phyloP scores from a whole-genome alignment of 2,329 filamentous ascomycete species.

The Ophiostoma perfectum region DNA sequence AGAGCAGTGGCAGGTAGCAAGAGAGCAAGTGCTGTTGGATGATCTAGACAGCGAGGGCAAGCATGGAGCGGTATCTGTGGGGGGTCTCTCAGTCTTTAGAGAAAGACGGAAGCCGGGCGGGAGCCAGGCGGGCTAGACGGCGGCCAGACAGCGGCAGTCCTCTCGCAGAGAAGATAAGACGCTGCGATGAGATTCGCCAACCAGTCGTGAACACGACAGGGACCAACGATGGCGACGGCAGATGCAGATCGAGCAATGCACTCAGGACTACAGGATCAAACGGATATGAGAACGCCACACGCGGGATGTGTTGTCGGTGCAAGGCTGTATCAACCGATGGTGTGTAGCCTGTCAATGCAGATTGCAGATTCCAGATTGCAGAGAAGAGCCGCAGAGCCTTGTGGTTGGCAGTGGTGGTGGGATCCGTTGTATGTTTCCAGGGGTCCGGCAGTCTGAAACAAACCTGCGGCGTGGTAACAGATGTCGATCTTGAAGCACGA shows the following conservation, averaged over 20 bases:
- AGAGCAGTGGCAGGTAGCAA: not conserved
- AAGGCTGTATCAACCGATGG: not conserved
- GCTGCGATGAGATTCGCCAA: slow-evolving; percentile 3
- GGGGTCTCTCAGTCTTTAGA: not conserved
- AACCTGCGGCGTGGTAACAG: slow-evolving; percentile 6
- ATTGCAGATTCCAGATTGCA: not conserved
- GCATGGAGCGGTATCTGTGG: not conserved
- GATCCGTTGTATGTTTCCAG: not conserved
- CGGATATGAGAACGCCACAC: not conserved
- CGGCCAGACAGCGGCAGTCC: not conserved
- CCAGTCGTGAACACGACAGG: not conserved
- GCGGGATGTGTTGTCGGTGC: not conserved
- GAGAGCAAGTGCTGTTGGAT: not conserved
- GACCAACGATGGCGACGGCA: not conserved
- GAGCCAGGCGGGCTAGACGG: too few relatives aligned
- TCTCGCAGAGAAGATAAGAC: not conserved
- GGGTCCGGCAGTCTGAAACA: slow-evolving; percentile 7
- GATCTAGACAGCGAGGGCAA: not conserved
- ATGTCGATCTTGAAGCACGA: not conserved
- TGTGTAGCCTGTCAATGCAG: too few relatives aligned
- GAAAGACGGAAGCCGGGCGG: not conserved
- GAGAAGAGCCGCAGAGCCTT: not conserved
- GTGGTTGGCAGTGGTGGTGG: not conserved
- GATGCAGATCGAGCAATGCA: slow-evolving; percentile 1
- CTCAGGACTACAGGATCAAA: not conserved